Percentiles rank a stretch among this genome's conserved stretches.
These are phyloP conservation scores for Penicillium bovifimosum DNA, from an alignment of 495 filamentous ascomycete species.

Conservation along the genomic window DNA sequence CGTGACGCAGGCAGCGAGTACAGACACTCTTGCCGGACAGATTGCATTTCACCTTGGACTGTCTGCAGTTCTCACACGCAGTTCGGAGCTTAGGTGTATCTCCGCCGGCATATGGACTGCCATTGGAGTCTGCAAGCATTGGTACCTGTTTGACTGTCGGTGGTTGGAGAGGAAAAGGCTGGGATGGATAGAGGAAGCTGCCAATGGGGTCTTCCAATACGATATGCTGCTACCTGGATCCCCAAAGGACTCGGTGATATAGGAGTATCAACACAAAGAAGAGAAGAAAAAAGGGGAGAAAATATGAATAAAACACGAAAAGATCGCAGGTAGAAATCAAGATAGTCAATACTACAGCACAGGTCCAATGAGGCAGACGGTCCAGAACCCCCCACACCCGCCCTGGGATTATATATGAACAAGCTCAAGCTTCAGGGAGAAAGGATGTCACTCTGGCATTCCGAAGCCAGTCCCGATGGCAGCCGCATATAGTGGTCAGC, in stretches of 20 bases:
- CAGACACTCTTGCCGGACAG: conserved; percentile 38
- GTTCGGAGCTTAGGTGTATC: conserved; percentile 39
- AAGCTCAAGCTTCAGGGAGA: conserved; percentile 17
- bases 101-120: conserved; percentile 17
- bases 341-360: conserved; percentile 4
- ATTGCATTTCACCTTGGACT: conserved; percentile 47
- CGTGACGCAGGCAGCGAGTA: conserved; percentile 41
- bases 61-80: conserved; percentile 44
- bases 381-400: conserved; percentile 1
- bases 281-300: neutral
- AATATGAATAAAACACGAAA: too few species aligned
- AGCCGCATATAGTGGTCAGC: conserved; percentile 40
- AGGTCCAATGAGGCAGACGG: conserved; percentile 7
- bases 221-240: neutral
- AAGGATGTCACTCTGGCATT: conserved; percentile 32
- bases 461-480: conserved; percentile 30
- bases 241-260: neutral
- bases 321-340: conserved; percentile 1
- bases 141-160: neutral
- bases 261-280: neutral
- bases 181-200: neutral
- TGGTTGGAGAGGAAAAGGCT: neutral
- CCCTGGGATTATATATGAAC: conserved; percentile 13
- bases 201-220: conserved; percentile 1
- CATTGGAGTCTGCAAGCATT: conserved; percentile 35